Percentiles rank a stretch among this genome's conserved stretches.
These are phyloP conservation scores for Hebeloma cylindrosporum DNA, from an alignment of 768 basidiomycete genomes.

Conservation along the genomic window DNA sequence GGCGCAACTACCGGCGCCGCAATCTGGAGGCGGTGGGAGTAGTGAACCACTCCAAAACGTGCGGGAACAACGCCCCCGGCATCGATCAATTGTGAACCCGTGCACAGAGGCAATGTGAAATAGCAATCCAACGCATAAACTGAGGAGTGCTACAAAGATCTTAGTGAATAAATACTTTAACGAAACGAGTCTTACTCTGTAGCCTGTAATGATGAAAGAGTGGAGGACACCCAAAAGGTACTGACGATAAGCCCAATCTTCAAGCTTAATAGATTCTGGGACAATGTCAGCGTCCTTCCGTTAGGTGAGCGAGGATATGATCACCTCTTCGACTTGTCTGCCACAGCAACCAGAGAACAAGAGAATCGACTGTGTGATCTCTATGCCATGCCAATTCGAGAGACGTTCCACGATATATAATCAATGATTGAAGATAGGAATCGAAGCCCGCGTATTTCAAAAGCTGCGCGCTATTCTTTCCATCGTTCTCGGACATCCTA, in stretches of 20 bases:
- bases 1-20: conserved; percentile 40
- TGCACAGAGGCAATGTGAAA: conserved; percentile 39
- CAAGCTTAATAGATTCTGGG: conserved; percentile 34
- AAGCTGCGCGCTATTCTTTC: conserved; percentile 44
- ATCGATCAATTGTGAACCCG: conserved; percentile 17
- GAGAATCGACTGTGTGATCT: conserved; percentile 37
- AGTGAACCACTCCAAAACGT: conserved; percentile 38
- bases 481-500: conserved; percentile 50
- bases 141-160: conserved; percentile 36
- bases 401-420: conserved; percentile 17
- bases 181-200: conserved; percentile 30
- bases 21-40: conserved; percentile 39
- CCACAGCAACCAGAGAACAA: conserved; percentile 49
- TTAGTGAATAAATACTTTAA: conserved; percentile 8
- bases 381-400: conserved; percentile 21
- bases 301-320: conserved; percentile 7
- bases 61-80: conserved; percentile 30
- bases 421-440: conserved; percentile 22
- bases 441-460: conserved; percentile 39
- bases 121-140: conserved; percentile 44
- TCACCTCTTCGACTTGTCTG: conserved; percentile 41
- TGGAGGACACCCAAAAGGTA: conserved; percentile 32
- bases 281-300: not conserved
- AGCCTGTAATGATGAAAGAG: conserved; percentile 41
- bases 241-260: conserved; percentile 28